phyloP scores from a whole-genome alignment of 352 stramenopile species.

The Globisporangium mamillatum region DNA sequence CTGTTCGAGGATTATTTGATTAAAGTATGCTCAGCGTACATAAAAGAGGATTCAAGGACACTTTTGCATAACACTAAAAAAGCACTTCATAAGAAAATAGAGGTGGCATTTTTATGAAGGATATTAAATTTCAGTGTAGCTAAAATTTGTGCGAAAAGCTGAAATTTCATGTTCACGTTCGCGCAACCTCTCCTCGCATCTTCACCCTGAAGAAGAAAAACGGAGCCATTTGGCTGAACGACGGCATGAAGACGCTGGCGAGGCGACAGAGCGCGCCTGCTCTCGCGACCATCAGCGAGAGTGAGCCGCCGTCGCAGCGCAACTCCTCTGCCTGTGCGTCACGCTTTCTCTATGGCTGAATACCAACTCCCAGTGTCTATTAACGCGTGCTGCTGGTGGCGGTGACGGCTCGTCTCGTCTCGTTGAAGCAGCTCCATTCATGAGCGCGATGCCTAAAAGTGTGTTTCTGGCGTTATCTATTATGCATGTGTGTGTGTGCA shows the following conservation, averaged over 20 bases:
- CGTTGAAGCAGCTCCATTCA: background rate
- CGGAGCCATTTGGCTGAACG: background rate
- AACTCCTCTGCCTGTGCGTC: slow-evolving; percentile 11
- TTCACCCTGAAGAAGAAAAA: background rate
- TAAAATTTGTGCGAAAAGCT: no score
- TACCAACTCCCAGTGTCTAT: background rate
- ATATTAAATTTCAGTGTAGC: no score
- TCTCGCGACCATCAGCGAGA: slow-evolving; percentile 14
- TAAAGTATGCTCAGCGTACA: no score
- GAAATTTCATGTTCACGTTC: no score
- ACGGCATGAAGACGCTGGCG: slow-evolving; percentile 1
- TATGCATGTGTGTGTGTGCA: background rate
- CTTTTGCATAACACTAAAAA: no score
- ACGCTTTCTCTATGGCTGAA: background rate
- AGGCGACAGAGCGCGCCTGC: slow-evolving; percentile 19
- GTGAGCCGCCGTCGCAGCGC: background rate
- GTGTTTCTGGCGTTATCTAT: background rate
- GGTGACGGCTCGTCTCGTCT: background rate
- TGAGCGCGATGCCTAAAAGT: background rate
- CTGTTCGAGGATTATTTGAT: no score
- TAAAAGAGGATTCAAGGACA: no score
- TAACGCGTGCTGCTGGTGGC: background rate
- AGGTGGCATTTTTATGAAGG: no score
- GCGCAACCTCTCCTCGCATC: background rate
- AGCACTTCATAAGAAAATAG: no score